Evolutionary conservation across 768 basidiomycete species (phyloP), one percentile per base, ranked within the genome.

Genomic region (Amanita muscaria): DNA sequence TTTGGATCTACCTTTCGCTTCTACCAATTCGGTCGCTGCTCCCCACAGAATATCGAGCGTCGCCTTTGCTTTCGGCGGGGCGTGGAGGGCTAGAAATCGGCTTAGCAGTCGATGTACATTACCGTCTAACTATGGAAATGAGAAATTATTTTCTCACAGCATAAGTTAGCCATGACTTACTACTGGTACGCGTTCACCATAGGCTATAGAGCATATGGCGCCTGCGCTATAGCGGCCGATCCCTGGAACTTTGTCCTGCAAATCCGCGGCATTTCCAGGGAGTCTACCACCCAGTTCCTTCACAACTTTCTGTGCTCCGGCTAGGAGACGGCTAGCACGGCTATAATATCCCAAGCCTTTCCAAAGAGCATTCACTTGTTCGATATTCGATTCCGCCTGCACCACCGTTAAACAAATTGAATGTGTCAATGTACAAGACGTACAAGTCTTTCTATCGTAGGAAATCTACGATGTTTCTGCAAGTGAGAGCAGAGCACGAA

Each of bases 311-410:
- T 89, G 76, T 0, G 93, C 88, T n/a, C 86, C 92, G 4, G 69
- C 69, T 5, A 96, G 74, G 18, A 98, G 67, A 16, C 89, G 79
- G 36, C 83, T 77, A 14, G 88, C 90, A 33, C 89, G 78, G 31
- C 84, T 85, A 61, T 93, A 93, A 62, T 92, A 93, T 5, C 91
- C 90, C 2, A 93, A 69, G 14, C 90, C 91, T 59, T 89, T 89
- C 93, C 93, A 98, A 7, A 88, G 64, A 1, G 77, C 65, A 59
- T 97, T 93, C 47, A 96, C 89, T 16, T 83, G 76, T 54, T 97
- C 89, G 49, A 88, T 75, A 49, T 79, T 74, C 14, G 86, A 77
- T 32, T 62, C 60, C 8, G 88, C 85, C 79, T 81, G 49, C 46
- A 12, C 47, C 49, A 46, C 25, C 12, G 34, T 30, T 41, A 45